Evolutionary conservation across 805 yeast genomes (phyloP).

Genomic region (Yarrowia keelungensis): DNA sequence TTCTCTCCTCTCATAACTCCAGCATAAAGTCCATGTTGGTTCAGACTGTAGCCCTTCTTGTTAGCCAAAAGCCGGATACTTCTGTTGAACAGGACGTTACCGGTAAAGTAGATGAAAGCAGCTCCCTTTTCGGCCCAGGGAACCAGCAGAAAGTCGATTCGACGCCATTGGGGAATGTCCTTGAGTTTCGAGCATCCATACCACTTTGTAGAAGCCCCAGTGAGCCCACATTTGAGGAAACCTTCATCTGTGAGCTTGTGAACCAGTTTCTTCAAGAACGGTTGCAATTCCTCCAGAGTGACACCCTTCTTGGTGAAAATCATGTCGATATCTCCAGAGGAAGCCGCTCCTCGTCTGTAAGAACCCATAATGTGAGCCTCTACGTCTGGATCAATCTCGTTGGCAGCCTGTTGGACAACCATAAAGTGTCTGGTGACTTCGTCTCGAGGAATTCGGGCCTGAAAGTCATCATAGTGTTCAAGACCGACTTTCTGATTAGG

Average conservation of each 20-base stretch:
- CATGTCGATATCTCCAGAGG: constrained; percentile 63
- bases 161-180: constrained; percentile 54
- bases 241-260: constrained; percentile 45
- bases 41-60: constrained; percentile 53
- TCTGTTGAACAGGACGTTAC: constrained; percentile 61
- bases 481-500: constrained; percentile 54
- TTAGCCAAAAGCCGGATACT: constrained; percentile 55
- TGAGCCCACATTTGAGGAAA: constrained; percentile 48
- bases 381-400: constrained; percentile 51
- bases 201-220: constrained; percentile 45
- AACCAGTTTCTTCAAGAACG: constrained; percentile 45
- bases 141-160: constrained; percentile 60
- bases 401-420: constrained; percentile 46
- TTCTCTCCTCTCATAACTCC: constrained; percentile 37
- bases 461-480: constrained; percentile 58
- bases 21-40: constrained; percentile 55
- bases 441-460: constrained; percentile 54
- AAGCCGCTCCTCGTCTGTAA: constrained; percentile 57
- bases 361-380: constrained; percentile 58
- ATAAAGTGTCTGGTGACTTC: constrained; percentile 56
- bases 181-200: constrained; percentile 49
- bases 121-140: constrained; percentile 58
- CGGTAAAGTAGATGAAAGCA: constrained; percentile 60
- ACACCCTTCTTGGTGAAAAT: constrained; percentile 53
- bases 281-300: constrained; percentile 45